Conservation (phyloP, 2,329 filamentous ascomycete genomes). For the Aspergillus fructus region DNA sequence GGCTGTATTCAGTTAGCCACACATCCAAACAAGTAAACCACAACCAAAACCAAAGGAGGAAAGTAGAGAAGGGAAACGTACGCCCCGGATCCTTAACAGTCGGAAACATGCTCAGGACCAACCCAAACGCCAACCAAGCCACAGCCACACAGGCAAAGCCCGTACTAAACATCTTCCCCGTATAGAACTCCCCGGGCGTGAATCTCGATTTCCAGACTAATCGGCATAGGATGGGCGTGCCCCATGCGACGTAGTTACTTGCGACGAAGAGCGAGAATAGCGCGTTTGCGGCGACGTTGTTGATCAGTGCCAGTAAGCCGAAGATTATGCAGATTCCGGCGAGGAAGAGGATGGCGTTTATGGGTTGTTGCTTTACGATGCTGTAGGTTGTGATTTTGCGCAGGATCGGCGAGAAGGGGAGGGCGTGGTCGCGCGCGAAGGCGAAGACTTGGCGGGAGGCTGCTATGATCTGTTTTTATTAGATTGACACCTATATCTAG, state of each 20-base stretch:
- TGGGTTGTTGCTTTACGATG: conserved; percentile 55
- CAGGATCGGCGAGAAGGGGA: conserved; percentile 61
- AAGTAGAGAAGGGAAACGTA: conserved; percentile 21
- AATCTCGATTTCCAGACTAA: conserved; percentile 61
- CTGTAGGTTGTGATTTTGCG: conserved; percentile 52
- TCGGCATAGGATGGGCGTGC: conserved; percentile 58
- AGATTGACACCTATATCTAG: background rate
- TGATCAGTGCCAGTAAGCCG: conserved; percentile 60
- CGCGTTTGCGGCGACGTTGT: conserved; percentile 56
- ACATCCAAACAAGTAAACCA: no score
- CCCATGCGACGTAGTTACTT: conserved; percentile 62
- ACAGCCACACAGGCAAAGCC: conserved; percentile 56
- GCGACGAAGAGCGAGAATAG: conserved; percentile 58
- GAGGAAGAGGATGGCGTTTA: conserved; percentile 57
- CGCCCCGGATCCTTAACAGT: conserved; percentile 51
- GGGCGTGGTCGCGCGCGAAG: conserved; percentile 61
- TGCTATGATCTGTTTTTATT: conserved; percentile 48
- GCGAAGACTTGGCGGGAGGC: conserved; percentile 63
- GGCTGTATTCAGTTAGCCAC: background rate
- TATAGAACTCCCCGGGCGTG: conserved; percentile 60
- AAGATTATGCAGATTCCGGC: conserved; percentile 53
- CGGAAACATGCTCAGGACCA: conserved; percentile 60
- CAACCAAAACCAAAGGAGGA: background rate
- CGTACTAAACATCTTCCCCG: conserved; percentile 49
- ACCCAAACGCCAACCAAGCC: conserved; percentile 56